These are phyloP conservation scores for Umbelopsis vinacea DNA, from an alignment of 192 early-diverging fungal species.

Conservation along the genomic window DNA sequence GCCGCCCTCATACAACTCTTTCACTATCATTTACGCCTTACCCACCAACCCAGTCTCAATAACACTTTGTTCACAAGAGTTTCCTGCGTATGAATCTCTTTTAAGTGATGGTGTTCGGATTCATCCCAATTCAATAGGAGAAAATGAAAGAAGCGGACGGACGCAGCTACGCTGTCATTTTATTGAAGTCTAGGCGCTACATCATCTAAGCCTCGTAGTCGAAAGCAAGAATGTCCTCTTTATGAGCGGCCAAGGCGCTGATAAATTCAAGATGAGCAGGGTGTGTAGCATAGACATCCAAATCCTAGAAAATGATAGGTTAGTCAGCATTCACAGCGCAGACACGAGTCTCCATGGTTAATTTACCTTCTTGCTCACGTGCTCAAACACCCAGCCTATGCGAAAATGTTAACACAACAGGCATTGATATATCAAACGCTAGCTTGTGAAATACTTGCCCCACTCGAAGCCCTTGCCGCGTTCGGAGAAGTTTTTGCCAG, in stretches of 20 bases:
- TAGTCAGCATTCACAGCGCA: background rate
- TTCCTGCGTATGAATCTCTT: no score
- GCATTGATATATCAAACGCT: no score
- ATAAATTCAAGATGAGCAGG: constrained; percentile 30
- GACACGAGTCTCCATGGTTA: background rate
- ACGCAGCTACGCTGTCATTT: no score
- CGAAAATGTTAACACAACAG: no score
- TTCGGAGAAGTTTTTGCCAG: constrained; percentile 41
- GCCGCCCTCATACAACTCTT: no score
- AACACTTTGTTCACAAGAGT: no score
- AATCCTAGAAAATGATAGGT: constrained; percentile 3
- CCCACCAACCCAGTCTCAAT: no score
- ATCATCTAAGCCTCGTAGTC: constrained; percentile 32
- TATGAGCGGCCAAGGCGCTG: constrained; percentile 20
- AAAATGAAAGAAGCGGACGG: no score
- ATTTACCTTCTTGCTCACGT: constrained; percentile 39
- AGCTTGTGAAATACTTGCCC: constrained; percentile 13
- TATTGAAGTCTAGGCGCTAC: no score
- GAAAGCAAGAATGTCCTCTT: constrained; percentile 33
- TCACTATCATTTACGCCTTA: no score
- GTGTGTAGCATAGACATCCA: constrained; percentile 28
- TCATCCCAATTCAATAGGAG: no score
- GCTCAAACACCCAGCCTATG: constrained; percentile 41
- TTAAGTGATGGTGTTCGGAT: no score
- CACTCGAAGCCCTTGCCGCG: constrained; percentile 37